These are phyloP conservation scores for Agrocybe chaxingu DNA, from an alignment of 768 basidiomycete genomes.

Conservation along the genomic window DNA sequence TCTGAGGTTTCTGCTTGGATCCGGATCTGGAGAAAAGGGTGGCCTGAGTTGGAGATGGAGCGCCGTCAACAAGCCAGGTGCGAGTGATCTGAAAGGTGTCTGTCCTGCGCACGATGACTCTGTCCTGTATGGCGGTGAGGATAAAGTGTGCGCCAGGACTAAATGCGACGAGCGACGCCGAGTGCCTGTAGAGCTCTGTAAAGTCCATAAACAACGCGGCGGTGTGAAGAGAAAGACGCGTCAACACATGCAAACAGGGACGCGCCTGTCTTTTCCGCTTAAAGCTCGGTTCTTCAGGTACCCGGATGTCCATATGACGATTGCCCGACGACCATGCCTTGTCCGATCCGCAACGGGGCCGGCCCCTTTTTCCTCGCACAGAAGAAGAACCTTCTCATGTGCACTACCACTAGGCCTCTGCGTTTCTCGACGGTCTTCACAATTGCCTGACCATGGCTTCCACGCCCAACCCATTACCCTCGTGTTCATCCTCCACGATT, in stretches of 20 bases:
- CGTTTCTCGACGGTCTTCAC: background rate
- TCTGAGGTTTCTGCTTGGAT: constrained; percentile 26
- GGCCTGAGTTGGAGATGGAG: constrained; percentile 48
- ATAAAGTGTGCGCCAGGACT: constrained; percentile 88
- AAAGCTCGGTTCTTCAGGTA: background rate
- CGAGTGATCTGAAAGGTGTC: constrained; percentile 81
- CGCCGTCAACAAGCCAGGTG: constrained; percentile 68
- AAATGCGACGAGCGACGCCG: constrained; percentile 68
- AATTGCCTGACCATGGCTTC: background rate
- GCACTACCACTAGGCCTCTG: background rate
- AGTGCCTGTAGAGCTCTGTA: constrained; percentile 80
- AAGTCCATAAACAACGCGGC: constrained; percentile 61
- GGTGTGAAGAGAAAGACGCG: background rate
- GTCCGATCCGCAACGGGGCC: constrained; percentile 2
- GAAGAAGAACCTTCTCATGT: background rate
- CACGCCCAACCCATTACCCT: constrained; percentile 6
- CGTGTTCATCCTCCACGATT: constrained; percentile 15
- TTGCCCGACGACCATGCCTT: background rate
- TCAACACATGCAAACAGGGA: background rate
- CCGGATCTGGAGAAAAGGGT: constrained; percentile 33
- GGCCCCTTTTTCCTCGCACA: background rate
- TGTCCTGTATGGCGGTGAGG: constrained; percentile 73
- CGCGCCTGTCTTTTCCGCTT: background rate
- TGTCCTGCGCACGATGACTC: constrained; percentile 79
- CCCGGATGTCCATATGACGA: constrained; percentile 2